Evolutionary conservation across 805 yeast genomes (phyloP).

Genomic region (Teunomyces atbi): DNA sequence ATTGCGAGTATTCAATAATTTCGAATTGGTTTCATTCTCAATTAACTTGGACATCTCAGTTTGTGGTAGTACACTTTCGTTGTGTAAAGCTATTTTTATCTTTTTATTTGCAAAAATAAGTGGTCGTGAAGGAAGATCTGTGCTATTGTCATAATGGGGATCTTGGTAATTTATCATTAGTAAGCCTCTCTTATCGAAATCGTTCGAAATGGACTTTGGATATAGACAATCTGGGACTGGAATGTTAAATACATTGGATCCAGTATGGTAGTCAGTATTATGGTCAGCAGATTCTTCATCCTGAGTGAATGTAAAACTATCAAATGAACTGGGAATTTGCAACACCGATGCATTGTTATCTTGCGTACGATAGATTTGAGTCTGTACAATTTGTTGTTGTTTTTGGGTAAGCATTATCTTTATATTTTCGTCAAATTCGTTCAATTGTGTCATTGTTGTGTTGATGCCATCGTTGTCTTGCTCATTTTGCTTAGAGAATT

Average conservation of each 20-base stretch:
- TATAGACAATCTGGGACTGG: conserved; percentile 16
- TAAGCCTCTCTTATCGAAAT: conserved; percentile 45
- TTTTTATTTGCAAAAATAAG: conserved; percentile 67
- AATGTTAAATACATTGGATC: conserved; percentile 18
- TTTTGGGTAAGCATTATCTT: conserved; percentile 20
- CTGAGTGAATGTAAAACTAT: conserved; percentile 3
- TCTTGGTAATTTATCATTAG: conserved; percentile 55
- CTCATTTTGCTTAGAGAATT: conserved; percentile 1
- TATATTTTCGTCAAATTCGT: conserved; percentile 18
- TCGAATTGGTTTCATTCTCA: not conserved
- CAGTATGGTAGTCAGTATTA: not conserved
- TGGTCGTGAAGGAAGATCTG: conserved; percentile 55
- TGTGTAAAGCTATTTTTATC: conserved; percentile 41
- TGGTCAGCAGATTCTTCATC: not conserved
- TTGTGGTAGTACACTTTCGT: conserved; percentile 23
- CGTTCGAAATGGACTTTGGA: conserved; percentile 13
- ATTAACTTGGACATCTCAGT: conserved; percentile 8
- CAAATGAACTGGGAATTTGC: conserved; percentile 17
- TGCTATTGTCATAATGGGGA: conserved; percentile 58
- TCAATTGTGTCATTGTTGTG: conserved; percentile 5
- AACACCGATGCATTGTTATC: not conserved
- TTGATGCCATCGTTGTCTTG: conserved; percentile 5
- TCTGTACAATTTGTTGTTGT: conserved; percentile 1
- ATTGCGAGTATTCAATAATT: not conserved
- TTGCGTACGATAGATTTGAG: not conserved